phyloP scores from a whole-genome alignment of 129 eudicot species.

The Flaveria linearis region DNA sequence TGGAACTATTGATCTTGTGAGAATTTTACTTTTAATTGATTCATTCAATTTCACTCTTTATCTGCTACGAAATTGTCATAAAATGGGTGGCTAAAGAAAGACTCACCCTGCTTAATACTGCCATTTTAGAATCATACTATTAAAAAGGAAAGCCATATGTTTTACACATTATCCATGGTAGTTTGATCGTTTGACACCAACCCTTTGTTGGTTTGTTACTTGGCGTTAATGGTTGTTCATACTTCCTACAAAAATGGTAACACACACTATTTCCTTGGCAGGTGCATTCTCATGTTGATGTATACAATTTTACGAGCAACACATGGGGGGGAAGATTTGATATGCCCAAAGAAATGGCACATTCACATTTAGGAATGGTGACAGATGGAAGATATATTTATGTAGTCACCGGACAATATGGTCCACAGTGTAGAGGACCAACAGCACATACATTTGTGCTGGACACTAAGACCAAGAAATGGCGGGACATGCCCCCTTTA shows the following conservation, averaged over 20 bases:
- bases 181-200: background rate
- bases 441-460: slow-evolving; percentile 78
- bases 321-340: slow-evolving; percentile 80
- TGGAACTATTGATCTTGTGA: slow-evolving; percentile 83
- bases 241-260: slow-evolving; percentile 1
- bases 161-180: background rate
- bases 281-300: slow-evolving; percentile 98
- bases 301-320: slow-evolving; percentile 78
- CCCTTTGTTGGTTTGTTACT: background rate
- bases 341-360: slow-evolving; percentile 99
- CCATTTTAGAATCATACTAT: background rate
- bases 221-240: background rate
- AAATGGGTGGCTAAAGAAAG: background rate
- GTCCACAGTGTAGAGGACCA: slow-evolving; percentile 98
- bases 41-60: background rate
- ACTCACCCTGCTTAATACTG: background rate
- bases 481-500: slow-evolving; percentile 76
- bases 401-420: slow-evolving; percentile 84
- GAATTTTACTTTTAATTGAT: slow-evolving; percentile 17
- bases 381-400: slow-evolving; percentile 92
- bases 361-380: slow-evolving; percentile 97
- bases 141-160: background rate
- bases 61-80: slow-evolving; percentile 1
- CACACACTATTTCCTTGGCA: slow-evolving; percentile 10
- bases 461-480: slow-evolving; percentile 79